A percentile compares a stretch with the other conserved stretches of the same genome.
Evolutionary conservation across 306 rosid species (phyloP).

Genomic region (Alnus rubra): DNA sequence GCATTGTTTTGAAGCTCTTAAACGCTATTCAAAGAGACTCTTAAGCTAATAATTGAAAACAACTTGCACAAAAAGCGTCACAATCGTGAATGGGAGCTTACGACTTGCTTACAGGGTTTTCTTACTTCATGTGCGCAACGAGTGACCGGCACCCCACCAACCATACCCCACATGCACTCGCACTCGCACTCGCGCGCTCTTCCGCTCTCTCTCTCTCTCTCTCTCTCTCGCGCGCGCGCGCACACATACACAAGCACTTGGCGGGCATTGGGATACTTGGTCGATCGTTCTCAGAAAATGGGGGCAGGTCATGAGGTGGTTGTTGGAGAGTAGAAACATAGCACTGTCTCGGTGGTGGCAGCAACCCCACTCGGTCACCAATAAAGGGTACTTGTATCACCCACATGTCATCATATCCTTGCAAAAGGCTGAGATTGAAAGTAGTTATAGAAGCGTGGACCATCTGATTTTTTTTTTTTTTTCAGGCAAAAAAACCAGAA

Average conservation of each 20-base stretch:
- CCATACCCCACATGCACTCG: slow-evolving; percentile 44
- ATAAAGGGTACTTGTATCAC: slow-evolving; percentile 26
- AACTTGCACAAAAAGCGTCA: not conserved
- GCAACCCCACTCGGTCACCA: slow-evolving; percentile 50
- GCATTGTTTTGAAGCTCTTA: too few relatives aligned
- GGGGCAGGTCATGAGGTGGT: slow-evolving; percentile 47
- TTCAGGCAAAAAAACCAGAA: too few relatives aligned
- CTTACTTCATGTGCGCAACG: slow-evolving; percentile 48
- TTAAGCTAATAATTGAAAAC: too few relatives aligned
- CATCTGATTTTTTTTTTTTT: not conserved
- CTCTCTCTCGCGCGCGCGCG: not conserved
- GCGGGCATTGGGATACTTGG: not conserved
- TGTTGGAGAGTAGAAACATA: slow-evolving; percentile 56
- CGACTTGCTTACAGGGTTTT: slow-evolving; percentile 36
- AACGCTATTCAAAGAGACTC: too few relatives aligned
- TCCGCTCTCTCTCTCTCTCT: not conserved
- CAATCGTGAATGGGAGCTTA: slow-evolving; percentile 38
- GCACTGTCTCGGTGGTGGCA: slow-evolving; percentile 61
- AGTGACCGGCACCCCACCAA: slow-evolving; percentile 69
- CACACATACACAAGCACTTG: not conserved
- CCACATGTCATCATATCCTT: slow-evolving; percentile 40
- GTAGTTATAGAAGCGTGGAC: slow-evolving; percentile 7
- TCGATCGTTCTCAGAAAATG: slow-evolving; percentile 36
- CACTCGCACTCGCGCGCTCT: not conserved
- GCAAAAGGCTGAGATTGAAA: slow-evolving; percentile 11